Percentiles rank a stretch among this genome's conserved stretches.
phyloP scores from a whole-genome alignment of 1,284 basidiomycete species.

The Cutaneotrichosporon sp. region DNA sequence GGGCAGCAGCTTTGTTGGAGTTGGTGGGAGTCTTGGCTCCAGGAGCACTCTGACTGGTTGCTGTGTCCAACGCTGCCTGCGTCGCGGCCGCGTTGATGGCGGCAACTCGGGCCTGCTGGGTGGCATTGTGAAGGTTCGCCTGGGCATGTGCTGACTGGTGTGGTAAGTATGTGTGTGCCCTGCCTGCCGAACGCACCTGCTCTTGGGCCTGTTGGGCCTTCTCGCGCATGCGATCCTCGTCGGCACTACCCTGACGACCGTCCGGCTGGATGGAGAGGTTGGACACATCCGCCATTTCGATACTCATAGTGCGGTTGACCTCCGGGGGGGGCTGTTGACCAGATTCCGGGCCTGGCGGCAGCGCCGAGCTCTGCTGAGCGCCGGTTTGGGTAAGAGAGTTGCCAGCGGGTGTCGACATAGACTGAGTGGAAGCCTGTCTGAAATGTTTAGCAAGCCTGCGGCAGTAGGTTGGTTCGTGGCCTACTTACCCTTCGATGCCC shows the following conservation, averaged over 20 bases:
- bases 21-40: conserved; percentile 23
- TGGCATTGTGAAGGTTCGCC: conserved; percentile 46
- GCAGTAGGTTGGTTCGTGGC: no score
- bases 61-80: conserved; percentile 44
- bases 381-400: no score
- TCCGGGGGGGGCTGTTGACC: conserved; percentile 5
- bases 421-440: no score
- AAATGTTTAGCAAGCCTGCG: no score
- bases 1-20: conserved; percentile 7
- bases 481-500: conserved; percentile 27
- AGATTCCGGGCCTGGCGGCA: neutral
- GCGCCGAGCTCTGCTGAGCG: neutral
- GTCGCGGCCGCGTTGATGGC: conserved; percentile 48
- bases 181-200: conserved; percentile 32
- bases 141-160: conserved; percentile 46
- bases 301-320: conserved; percentile 34
- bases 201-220: conserved; percentile 47
- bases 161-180: neutral
- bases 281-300: conserved; percentile 42
- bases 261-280: conserved; percentile 17
- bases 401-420: no score
- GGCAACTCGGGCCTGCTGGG: conserved; percentile 49
- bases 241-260: conserved; percentile 26
- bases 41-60: conserved; percentile 14
- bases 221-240: conserved; percentile 44